Base-by-base conservation (phyloP, 768 basidiomycete species). In the Serendipita sp. region DNA sequence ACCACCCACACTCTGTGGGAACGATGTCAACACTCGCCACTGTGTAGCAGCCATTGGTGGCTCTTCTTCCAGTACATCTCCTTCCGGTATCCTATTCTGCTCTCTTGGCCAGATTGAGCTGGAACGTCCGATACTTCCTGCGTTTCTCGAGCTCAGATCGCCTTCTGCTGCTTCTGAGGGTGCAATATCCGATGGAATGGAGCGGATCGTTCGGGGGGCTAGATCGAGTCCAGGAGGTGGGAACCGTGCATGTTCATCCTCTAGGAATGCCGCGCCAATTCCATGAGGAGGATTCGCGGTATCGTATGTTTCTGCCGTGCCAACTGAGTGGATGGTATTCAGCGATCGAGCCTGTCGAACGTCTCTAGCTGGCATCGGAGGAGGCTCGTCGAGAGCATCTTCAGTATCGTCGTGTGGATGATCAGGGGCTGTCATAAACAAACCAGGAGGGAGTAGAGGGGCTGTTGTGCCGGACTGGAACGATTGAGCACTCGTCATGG, bases 301-400 rank as follows among this genome's bases (percentile, higher is more conserved):
- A 38, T 38, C 56, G 35, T 60, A 60, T 35, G 56, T 60, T 35
- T 60, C 56, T 60, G 56, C 56, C n/a, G 28, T 60, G 56, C 56
- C 34, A 32, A 60, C 56, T 8, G 56, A 60, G n/a, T 30, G 37
- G 18, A 60, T 60, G 28, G 56, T 60, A 18, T 60, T 60, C 28
- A 60, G 28, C 56, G 56, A 60, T 32, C 56, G 18, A n/a, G 56
- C 56, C 35, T 60, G 56, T 30, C 56, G 56, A 35, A 60, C 56
- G 37, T 60, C 56, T 30, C 56, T 24, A 11, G 34, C 35, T 30
- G 56, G 56, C 56, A 60, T 60, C 35, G 56, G 56, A n/a, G 56
- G 56, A 32, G 56, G 28, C 10, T 34, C 37, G 37, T 60, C 56
- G 34, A 60, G 56, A 32, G 8, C 34, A 30, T 54, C 53, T 54